Base-by-base conservation (phyloP, 1,139 yeast species). In the Saccharomyces hybrid region DNA sequence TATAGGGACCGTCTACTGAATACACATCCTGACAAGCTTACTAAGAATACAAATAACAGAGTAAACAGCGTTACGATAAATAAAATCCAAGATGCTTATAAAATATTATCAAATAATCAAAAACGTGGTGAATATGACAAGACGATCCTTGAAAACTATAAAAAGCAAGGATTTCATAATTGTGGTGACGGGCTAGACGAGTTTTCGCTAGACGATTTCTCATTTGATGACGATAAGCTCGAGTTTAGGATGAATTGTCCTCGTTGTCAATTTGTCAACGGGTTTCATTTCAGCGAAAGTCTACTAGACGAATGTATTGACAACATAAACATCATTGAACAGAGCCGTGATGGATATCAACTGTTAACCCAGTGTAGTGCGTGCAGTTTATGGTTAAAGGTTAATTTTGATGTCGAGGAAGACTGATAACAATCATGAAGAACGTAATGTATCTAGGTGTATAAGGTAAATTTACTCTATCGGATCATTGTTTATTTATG, bases 321-420 rank as follows among this genome's bases (percentile, higher is more conserved):
- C 54, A 81, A 73, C 55, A 84, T 84, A 1, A 75, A 79, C 0
- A 82, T 77, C 55, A 81, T 80, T 2, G 70, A 71, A 13, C 53
- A 51, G 3, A 48, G 50, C 9, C 52, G 48, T 11, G 85, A 84
- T 14, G 85, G 85, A 7, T 83, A 73, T 57, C 87, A 85, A 58
- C 77, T 90, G 2, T 76, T 86, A 7, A 82, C 88, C 0, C 96
- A 90, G 63, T 90, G 97, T 66, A 69, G 73, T 11, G 83, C 88
- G 42, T 90, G 97, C 66, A 86, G 95, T 67, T 69, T 89, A 28
- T 90, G 96, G 96, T 71, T 90, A 14, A 82, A 82, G 53, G 90
- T 90, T 1, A 78, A 76, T 58, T 81, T 77, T 57, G 69, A 68
- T 25, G 65, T 62, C 7, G 57, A 58, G 46, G 23, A 20, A 20